Base-by-base conservation (phyloP, 2,329 filamentous ascomycete species). In the Colletotrichum euphorbiae region DNA sequence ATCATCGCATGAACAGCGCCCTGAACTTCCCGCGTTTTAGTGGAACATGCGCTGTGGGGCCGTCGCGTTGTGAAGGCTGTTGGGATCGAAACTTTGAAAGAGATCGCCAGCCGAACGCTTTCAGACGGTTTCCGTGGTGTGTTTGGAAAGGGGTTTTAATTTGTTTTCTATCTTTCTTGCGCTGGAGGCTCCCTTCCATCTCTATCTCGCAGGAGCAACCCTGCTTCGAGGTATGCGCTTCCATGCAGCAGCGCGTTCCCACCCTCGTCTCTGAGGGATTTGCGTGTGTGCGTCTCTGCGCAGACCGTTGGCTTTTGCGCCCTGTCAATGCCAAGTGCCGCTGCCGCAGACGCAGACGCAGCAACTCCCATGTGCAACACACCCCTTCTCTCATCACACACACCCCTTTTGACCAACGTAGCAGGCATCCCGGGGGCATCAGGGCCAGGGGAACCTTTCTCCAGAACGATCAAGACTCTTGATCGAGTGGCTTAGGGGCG, bases 231-330 rank as follows among this genome's bases (percentile, higher is more conserved):
- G 31, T 38, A 51, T 54, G 50, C 50, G 28, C 19, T 46, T 62
- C 48, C 48, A 36, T 36, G 38, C 55, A 46, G 21, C 56, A 48
- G 21, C 12, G n/a, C 17, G 46, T 33, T 24, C 38, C 36, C 21
- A 36, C 17, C 21, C 19, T 40, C 36, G 36, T 21, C 52, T 48
- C 8, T 57, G 15, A 31, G 31, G 51, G 7, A 46, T 36, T 19
- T 15, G n/a, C n/a, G n/a, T n/a, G 45, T 59, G 45, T 50, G 45
- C 46, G 54, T 64, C 43, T 64, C 24, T 59, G 55, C 54, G 62
- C 54, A 63, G 58, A 67, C 63, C 36, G 42, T 67, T 67, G 59
- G 51, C 64, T 57, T 63, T 57, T 67, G 64, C 64, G 38, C 28
- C 43, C 19, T 62, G 17, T 43, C 45, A 63, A 15, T 56, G 24